Evolutionary conservation across 768 basidiomycete species (phyloP).

Genomic region (Pisolithus tinctorius): DNA sequence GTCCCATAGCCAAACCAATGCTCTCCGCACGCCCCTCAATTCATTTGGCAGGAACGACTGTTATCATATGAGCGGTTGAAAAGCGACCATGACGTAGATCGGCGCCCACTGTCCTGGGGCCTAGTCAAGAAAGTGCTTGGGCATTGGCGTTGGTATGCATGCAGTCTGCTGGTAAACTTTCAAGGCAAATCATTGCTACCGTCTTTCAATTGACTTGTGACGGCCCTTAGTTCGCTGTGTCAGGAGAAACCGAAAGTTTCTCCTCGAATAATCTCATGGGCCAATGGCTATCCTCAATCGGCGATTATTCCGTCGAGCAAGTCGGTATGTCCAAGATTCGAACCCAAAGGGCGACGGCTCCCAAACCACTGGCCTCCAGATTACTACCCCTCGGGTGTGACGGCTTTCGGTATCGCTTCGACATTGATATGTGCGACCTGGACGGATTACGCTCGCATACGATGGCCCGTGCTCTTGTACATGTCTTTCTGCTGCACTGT

Average conservation of each 20-base stretch:
- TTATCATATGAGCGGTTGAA: constrained; percentile 46
- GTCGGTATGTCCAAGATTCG: constrained; percentile 32
- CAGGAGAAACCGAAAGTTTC: constrained; percentile 62
- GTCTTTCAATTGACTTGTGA: background rate
- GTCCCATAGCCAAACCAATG: background rate
- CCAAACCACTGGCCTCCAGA: constrained; percentile 25
- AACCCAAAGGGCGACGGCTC: background rate
- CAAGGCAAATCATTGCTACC: background rate
- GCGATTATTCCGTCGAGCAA: constrained; percentile 58
- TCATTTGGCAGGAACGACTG: constrained; percentile 40
- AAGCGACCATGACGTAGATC: constrained; percentile 32
- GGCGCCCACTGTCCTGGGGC: constrained; percentile 40
- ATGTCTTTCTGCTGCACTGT: constrained; percentile 51
- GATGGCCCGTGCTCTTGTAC: constrained; percentile 62
- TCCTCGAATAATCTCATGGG: constrained; percentile 71
- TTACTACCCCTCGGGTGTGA: constrained; percentile 58
- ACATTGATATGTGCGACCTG: constrained; percentile 56
- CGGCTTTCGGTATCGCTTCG: constrained; percentile 58
- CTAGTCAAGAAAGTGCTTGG: constrained; percentile 43
- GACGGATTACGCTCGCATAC: constrained; percentile 51
- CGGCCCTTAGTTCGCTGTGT: constrained; percentile 50
- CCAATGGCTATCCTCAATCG: constrained; percentile 58
- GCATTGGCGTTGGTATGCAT: constrained; percentile 64
- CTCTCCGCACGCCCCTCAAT: background rate
- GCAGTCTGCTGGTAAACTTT: constrained; percentile 49